Evolutionary conservation across 257 asterid genomes (phyloP), one percentile per base, ranked within the genome.

Genomic region (Handroanthus guayacan): DNA sequence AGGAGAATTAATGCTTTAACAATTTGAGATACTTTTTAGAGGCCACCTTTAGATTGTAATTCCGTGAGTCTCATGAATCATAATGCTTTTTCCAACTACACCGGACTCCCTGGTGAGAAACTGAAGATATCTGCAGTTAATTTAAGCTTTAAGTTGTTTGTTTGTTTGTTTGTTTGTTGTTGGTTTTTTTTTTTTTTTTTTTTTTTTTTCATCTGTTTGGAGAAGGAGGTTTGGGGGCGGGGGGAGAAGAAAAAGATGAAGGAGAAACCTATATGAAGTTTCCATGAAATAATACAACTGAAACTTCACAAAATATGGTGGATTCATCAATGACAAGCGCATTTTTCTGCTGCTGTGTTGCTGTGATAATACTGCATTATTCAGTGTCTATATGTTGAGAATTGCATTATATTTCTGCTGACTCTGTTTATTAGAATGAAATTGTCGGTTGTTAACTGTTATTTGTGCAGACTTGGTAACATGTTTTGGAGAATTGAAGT

Each of bases 341-440:
- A 52, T 67, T 71, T 66, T 66, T 44, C 50, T 36, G 58, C 12
- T 63, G 17, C 66, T 51, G 2, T 5, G 48, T 44, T 44, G 2
- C 1, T 48, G 44, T 47, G 13, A 20, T 25, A 1, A 25, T 25
- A 25, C 63, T 11, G 48, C 5, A 6, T 54, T 16, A 43, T 67
- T 62, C 48, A 62, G 34, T 60, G 62, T 50, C 60, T 25, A 38
- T 38, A 44, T 43, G 6, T 55, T n/a, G 14, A 11, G 6, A 67
- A 52, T 54, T 44, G 50, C 44, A 43, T 55, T 78, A 52, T 44
- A 17, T 68, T 64, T 80, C 11, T 74, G 52, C 70, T 67, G 51
- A 65, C 63, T 45, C 37, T 41, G 52, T 72, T 7, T 62, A 16
- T 74, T 52, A 43, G 74, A 66, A 79, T 79, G 50, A 25, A 71